A percentile compares a stretch with the other conserved stretches of the same genome.
Evolutionary conservation across 495 filamentous ascomycete genomes (phyloP).

Genomic region (Aspergillus bertholletiae): DNA sequence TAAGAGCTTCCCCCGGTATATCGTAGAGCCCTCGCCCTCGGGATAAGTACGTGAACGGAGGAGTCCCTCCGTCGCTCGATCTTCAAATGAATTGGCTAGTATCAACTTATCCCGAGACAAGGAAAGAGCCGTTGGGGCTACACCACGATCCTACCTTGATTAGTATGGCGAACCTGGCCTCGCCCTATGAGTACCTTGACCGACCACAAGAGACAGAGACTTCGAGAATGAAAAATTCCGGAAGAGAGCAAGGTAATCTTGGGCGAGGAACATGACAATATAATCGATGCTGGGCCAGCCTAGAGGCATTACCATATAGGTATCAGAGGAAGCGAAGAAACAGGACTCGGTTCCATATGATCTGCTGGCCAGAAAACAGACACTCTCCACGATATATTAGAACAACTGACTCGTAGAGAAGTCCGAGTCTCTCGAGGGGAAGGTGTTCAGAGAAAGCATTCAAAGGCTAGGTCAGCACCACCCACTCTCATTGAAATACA

Average conservation of each 20-base stretch:
- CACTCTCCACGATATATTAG: slow-evolving; percentile 5
- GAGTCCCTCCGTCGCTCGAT: no score
- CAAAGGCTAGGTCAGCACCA: slow-evolving; percentile 2
- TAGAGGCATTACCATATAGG: slow-evolving; percentile 1
- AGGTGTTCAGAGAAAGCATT: slow-evolving; percentile 2
- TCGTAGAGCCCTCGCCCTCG: no score
- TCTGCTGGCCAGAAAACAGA: neutral
- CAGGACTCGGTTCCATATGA: neutral
- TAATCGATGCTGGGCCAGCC: slow-evolving; percentile 21
- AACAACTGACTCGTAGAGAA: neutral
- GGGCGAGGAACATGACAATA: slow-evolving; percentile 32
- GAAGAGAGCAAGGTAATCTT: slow-evolving; percentile 22
- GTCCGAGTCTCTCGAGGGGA: neutral
- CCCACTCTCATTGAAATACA: slow-evolving; percentile 5
- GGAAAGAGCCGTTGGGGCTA: slow-evolving; percentile 24
- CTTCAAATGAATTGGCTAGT: no score
- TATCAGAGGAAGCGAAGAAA: neutral
- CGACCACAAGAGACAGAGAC: slow-evolving; percentile 18
- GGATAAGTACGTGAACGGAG: no score
- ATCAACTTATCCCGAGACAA: slow-evolving; percentile 9
- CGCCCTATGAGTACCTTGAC: slow-evolving; percentile 4
- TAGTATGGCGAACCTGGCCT: slow-evolving; percentile 30
- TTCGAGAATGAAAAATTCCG: slow-evolving; percentile 5
- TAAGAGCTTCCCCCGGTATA: no score
- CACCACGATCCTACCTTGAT: slow-evolving; percentile 30